phyloP scores from a whole-genome alignment of 768 basidiomycete genomes.

The Phanerodontia chrysosporium region DNA sequence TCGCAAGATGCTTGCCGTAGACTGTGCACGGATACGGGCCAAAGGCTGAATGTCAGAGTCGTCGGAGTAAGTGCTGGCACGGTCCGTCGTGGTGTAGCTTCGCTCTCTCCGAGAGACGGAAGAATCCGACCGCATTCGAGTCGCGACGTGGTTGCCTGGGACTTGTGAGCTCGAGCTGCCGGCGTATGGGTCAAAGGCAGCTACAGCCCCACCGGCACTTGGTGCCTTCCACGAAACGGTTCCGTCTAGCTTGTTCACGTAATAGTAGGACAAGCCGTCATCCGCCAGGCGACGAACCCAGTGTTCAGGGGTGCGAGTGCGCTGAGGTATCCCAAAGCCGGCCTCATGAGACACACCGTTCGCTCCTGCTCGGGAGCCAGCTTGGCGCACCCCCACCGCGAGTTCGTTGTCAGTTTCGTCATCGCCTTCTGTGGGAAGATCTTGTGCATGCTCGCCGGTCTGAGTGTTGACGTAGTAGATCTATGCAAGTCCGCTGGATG shows the following conservation, averaged over 20 bases:
- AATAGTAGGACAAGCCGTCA: conserved; percentile 17
- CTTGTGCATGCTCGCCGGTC: conserved; percentile 76
- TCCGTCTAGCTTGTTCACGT: conserved; percentile 64
- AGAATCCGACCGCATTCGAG: conserved; percentile 12
- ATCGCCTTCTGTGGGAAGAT: conserved; percentile 75
- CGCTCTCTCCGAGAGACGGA: conserved; percentile 24
- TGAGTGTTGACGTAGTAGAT: conserved; percentile 94
- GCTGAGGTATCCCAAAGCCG: conserved; percentile 59
- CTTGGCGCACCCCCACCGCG: conserved; percentile 48
- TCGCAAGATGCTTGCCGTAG: conserved; percentile 12
- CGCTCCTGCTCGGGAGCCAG: conserved; percentile 49
- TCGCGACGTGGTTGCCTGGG: neutral
- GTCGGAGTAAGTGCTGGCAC: conserved; percentile 72
- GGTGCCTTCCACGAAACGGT: conserved; percentile 68
- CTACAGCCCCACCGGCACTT: neutral
- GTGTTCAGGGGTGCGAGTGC: conserved; percentile 67
- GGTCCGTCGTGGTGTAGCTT: conserved; percentile 32
- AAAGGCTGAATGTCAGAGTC: conserved; percentile 67
- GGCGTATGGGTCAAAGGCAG: neutral
- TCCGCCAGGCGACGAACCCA: conserved; percentile 49
- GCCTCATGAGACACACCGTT: conserved; percentile 44
- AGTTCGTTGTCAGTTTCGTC: conserved; percentile 65
- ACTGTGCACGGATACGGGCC: conserved; percentile 20
- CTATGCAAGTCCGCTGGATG: conserved; percentile 34
- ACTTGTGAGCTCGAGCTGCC: neutral